Percentiles rank a stretch among this genome's conserved stretches.
Conservation (phyloP, 495 filamentous ascomycete species). For the Chaetomium tenue region DNA sequence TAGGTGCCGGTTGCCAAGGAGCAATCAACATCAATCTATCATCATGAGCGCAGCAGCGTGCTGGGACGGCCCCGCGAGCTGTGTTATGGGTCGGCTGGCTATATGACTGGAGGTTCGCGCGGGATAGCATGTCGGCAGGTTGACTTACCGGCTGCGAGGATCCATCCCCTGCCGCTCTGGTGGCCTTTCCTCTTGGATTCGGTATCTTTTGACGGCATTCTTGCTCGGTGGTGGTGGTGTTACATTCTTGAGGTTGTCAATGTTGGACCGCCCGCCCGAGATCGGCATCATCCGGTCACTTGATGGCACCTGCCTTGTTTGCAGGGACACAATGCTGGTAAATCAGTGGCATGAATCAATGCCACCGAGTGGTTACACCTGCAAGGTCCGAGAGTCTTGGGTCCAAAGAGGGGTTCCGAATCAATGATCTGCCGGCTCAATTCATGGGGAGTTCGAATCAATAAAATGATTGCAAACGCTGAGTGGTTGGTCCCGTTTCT, state of each 20-base stretch:
- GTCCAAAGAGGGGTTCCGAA: no score
- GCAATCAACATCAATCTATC: neutral
- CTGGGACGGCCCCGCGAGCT: neutral
- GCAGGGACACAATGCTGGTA: neutral
- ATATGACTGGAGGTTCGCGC: neutral
- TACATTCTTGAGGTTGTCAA: neutral
- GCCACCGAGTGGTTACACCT: no score
- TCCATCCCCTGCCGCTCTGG: neutral
- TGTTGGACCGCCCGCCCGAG: neutral
- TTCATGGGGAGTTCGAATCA: no score
- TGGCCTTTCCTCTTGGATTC: neutral
- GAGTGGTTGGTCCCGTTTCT: no score
- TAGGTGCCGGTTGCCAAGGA: neutral
- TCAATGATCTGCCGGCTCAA: no score
- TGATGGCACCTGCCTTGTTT: neutral
- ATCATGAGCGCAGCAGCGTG: neutral
- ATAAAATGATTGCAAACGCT: no score
- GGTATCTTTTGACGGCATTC: neutral
- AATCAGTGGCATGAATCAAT: neutral
- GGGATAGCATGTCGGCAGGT: neutral
- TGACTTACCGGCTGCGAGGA: constrained; percentile 4
- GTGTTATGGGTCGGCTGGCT: neutral
- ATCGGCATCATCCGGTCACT: neutral
- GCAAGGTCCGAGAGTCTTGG: no score
- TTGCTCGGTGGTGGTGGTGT: neutral